Base-by-base conservation (phyloP, 73 alveolate genomes). In the Paramecium octaurelia region DNA sequence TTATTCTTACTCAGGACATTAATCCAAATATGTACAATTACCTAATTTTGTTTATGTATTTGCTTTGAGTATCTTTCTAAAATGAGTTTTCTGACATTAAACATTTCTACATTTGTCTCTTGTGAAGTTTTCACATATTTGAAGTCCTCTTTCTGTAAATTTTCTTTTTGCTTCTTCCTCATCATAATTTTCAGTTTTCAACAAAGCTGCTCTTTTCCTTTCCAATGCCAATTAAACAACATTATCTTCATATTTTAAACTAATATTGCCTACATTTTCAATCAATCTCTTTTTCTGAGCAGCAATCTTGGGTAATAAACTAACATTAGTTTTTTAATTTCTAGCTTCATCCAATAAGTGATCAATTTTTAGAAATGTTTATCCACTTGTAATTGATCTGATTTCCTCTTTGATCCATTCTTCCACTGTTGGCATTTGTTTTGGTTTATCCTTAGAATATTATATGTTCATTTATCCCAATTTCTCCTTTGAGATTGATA, bases 21-120 rank as follows among this genome's bases (percentile, higher is more conserved):
- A 95, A 87, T 98, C 99, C 77, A 98, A 94, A 92, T 98, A 97
- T 21, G 99, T 95, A 87, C 99, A 98, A 92, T 98, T 99, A 11
- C 99, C 99, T 58, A 97, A 96, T 85, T 96, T 88, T 9, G 85
- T 91, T 71, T 96, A 96, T 7, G 94, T 89, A 34, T 89, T 77
- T 44, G 90, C 92, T 20, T 83, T 77, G 6, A 89, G 29, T 71
- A 89, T 69, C 18, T 89, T 89, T 48, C 94, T 71, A 73, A 89
- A 89, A 29, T 89, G 94, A 6, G 94, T 83, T 40, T 89, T 89
- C 16, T 89, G 31, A 59, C 94, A 89, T 21, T 77, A 64, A n/a
- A 89, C 92, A 69, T 59, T 89, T 44, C 57, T 18, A 70, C 94
- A 89, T 73, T 54, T 89, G 42, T 89, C 94, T 73, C 94, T 69